Evolutionary conservation across 768 basidiomycete species (phyloP), one percentile per base, ranked within the genome.

Genomic region (Mycena leptocephala): DNA sequence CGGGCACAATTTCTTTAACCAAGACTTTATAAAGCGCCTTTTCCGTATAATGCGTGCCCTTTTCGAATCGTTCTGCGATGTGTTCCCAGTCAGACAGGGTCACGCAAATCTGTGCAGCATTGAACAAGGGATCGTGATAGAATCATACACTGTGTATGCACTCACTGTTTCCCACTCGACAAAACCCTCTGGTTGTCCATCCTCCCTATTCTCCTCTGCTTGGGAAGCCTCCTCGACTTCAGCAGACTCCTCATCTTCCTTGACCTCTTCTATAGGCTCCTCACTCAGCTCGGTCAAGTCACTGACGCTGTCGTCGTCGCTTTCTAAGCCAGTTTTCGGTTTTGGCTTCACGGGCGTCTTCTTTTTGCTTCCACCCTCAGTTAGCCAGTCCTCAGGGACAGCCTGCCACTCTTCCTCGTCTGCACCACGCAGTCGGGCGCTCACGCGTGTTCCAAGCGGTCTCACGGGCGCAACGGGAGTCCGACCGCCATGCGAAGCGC

Each of bases 131-230:
- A 28, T 65, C 65, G 59, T 56, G n/a, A 18, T 7, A 63, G 4
- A 53, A 69, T 28, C 0, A 64, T 53, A 22, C 8, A 53, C 18
- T 37, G 26, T 67, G 64, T 48, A 65, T 39, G 35, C 55, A 87
- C 92, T 80, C 74, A 96, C 97, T 80, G 95, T 95, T 87, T 98
- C 96, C 97, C 97, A 99, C 84, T 98, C 97, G 48, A 96, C 83
- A 79, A 95, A 95, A 61, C 89, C 90, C 2, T 87, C 86, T 6
- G 89, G 89, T 26, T 85, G 68, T 11, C 77, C 80, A n/a, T 79
- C 80, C 41, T 67, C 74, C 51, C 80, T 83, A 20, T 41, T 80
- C 75, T 59, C 84, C 28, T 70, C 76, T 20, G 37, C 64, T n/a
- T 53, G 26, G 37, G 72, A 20, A 35, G 24, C 67, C 48, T 76